These are phyloP conservation scores for Talaromyces trachyspermus DNA, from an alignment of 495 filamentous ascomycete genomes.

Conservation along the genomic window DNA sequence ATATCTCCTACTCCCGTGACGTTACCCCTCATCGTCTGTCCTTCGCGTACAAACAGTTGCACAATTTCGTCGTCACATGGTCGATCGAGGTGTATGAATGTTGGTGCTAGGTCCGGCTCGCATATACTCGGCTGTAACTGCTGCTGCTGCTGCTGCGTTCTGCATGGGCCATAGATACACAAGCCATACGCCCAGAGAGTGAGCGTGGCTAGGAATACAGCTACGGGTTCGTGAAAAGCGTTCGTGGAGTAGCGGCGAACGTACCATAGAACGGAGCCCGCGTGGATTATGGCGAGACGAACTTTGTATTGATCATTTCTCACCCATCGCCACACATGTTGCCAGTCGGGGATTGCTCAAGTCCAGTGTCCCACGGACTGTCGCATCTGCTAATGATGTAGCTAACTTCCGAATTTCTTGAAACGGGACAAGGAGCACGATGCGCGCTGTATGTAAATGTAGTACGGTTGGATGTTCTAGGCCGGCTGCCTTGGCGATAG, in stretches of 20 bases:
- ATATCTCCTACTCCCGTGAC: constrained; percentile 45
- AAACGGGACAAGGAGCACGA: constrained; percentile 31
- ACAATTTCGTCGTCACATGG: constrained; percentile 49
- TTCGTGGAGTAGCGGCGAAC: constrained; percentile 39
- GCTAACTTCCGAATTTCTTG: constrained; percentile 33
- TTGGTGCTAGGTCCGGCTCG: constrained; percentile 14
- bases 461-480: constrained; percentile 44
- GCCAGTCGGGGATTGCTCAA: constrained; percentile 32
- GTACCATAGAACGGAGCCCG: constrained; percentile 43
- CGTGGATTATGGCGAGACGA: constrained; percentile 46
- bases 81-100: constrained; percentile 42
- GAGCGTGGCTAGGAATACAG: constrained; percentile 40
- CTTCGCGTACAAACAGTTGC: constrained; percentile 43
- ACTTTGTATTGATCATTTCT: constrained; percentile 48
- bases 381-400: constrained; percentile 23
- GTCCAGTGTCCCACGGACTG: constrained; percentile 23
- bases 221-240: constrained; percentile 44
- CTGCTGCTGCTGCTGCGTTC: not conserved
- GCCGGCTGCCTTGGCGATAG: constrained; percentile 36
- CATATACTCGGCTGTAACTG: not conserved
- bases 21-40: constrained; percentile 39
- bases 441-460: constrained; percentile 44
- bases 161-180: constrained; percentile 14
- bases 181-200: constrained; percentile 47
- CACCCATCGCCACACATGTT: constrained; percentile 42